These are phyloP conservation scores for Penicillium paradoxum DNA, from an alignment of 495 filamentous ascomycete species.

Conservation along the genomic window DNA sequence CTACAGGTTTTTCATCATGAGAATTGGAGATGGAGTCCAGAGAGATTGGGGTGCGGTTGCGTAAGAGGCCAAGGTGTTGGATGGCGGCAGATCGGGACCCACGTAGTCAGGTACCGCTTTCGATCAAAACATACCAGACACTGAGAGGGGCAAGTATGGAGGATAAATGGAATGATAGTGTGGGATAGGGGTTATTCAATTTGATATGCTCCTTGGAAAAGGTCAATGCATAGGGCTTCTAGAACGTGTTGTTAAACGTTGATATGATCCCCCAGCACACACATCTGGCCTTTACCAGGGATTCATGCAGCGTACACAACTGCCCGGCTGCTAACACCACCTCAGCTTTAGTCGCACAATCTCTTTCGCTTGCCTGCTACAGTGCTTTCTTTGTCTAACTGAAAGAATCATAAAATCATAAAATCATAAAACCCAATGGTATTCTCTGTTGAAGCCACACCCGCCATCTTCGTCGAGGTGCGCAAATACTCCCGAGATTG, in stretches of 20 bases:
- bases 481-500: no score
- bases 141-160: conserved; percentile 3
- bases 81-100: conserved; percentile 4
- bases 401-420: no score
- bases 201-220: not conserved
- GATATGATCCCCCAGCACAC: not conserved
- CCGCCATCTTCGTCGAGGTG: no score
- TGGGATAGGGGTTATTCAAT: not conserved
- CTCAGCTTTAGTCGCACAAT: not conserved
- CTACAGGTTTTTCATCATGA: conserved; percentile 24
- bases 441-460: no score
- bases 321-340: not conserved
- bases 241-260: not conserved
- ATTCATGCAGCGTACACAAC: not conserved
- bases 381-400: no score
- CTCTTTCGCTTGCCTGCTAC: no score
- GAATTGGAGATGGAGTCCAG: not conserved
- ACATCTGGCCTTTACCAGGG: not conserved
- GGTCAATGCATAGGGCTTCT: not conserved
- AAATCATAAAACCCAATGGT: no score
- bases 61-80: conserved; percentile 7
- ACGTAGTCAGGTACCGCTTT: conserved; percentile 12
- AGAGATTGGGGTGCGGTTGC: not conserved
- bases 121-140: conserved; percentile 4
- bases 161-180: not conserved